Base-by-base conservation (phyloP, 345 rosid species). In the Camelina neglecta region DNA sequence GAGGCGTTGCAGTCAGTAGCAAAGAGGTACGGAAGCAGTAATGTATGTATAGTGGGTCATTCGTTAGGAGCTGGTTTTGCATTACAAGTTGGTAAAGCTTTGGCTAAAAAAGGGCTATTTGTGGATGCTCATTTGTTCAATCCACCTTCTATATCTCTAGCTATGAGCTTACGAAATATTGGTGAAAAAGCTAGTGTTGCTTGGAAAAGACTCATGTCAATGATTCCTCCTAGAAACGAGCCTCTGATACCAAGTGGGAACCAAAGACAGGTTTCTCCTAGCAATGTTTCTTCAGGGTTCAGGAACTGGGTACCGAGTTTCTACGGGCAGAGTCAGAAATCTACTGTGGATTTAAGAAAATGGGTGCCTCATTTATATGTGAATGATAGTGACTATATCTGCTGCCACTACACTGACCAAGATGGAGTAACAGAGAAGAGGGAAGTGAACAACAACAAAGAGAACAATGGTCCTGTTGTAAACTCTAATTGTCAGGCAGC, bases 11-110 rank as follows among this genome's bases (percentile, higher is more conserved):
- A 78, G 53, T 80, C 85, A 6, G 85, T 85, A n/a, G 93, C 93
- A 16, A 86, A 82, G 76, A 87, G 84, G 66, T 87, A 87, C 21
- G 99, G 98, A 31, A 91, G 97, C 80, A 77, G 74, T 79, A 88
- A 88, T 36, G 96, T 91, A 1, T 92, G 96, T 77, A 60, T 93
- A 11, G 96, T 91, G 5, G 98, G 98, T 33, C 99, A 95, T 84
- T 95, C 99, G 0, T 78, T 95, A 42, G 99, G 99, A 55, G 99
- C 99, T 29, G 98, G 96, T 23, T 90, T 95, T 73, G 97, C 99
- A 31, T 77, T 95, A 33, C 99, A 95, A 78, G 97, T 91, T 8
- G 99, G 98, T n/a, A 95, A 93, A 73, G 85, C 97, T 7, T 82
- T 95, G 77, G 99, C 97, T 0, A 88, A 89, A 78, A 89, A 95